A percentile compares a stretch with the other conserved stretches of the same genome.
phyloP scores from a whole-genome alignment of 768 basidiomycete species.

The Candolleomyces eurysporus region DNA sequence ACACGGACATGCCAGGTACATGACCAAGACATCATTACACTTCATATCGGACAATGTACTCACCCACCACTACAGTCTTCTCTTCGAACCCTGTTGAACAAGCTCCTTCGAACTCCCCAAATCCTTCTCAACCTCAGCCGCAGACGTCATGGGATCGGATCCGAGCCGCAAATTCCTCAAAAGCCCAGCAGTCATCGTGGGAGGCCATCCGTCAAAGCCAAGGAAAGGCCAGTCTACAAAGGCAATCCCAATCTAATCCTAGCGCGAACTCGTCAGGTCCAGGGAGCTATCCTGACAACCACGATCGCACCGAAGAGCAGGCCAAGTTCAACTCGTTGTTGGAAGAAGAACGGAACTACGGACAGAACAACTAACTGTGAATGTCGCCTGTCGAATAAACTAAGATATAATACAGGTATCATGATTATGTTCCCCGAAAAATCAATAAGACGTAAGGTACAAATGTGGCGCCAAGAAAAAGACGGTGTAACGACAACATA shows the following conservation, averaged over 20 bases:
- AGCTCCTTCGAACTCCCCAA: neutral
- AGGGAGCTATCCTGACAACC: conserved; percentile 3
- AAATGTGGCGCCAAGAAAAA: neutral
- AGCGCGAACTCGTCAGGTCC: conserved; percentile 4
- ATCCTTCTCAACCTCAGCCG: neutral
- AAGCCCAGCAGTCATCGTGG: conserved; percentile 56
- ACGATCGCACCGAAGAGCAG: conserved; percentile 45
- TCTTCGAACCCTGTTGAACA: too few relatives aligned
- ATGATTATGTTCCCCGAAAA: conserved; percentile 5
- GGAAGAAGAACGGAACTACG: conserved; percentile 53
- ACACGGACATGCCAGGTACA: too few relatives aligned
- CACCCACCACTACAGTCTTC: too few relatives aligned
- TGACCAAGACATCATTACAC: too few relatives aligned
- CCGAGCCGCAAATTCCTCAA: conserved; percentile 47
- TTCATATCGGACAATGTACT: too few relatives aligned
- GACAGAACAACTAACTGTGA: conserved; percentile 13
- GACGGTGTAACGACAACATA: neutral
- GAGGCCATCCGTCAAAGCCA: conserved; percentile 63
- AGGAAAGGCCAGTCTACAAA: conserved; percentile 33
- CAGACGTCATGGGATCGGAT: conserved; percentile 61
- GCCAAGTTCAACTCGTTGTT: conserved; percentile 57
- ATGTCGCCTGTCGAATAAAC: neutral
- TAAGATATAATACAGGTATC: conserved; percentile 10
- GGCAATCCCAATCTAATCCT: conserved; percentile 7
- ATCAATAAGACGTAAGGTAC: neutral